These are phyloP conservation scores for Raffaelea deltoideospora DNA, from an alignment of 2,329 filamentous ascomycete species.

Conservation along the genomic window DNA sequence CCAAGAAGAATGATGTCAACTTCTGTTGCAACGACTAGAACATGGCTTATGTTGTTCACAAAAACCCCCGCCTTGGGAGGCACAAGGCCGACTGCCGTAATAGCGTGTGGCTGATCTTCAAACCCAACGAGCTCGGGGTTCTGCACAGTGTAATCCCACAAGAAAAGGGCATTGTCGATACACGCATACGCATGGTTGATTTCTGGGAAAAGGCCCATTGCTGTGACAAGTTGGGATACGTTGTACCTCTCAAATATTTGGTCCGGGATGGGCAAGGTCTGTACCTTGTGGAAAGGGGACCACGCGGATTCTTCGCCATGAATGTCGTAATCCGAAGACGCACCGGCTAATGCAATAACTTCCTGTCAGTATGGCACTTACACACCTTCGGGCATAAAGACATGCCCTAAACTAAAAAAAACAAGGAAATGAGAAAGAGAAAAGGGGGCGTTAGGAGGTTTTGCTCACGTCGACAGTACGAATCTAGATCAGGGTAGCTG, in stretches of 20 bases:
- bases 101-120: slow-evolving; percentile 76
- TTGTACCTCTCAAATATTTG: slow-evolving; percentile 89
- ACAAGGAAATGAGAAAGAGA: not conserved
- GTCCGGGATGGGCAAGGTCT: slow-evolving; percentile 81
- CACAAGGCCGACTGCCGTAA: slow-evolving; percentile 80
- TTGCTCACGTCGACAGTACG: slow-evolving; percentile 72
- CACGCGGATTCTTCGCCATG: slow-evolving; percentile 52
- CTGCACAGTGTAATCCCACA: slow-evolving; percentile 95
- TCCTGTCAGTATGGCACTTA: too few species aligned
- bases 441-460: too few species aligned
- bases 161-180: slow-evolving; percentile 88
- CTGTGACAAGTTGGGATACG: slow-evolving; percentile 68
- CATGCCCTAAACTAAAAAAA: not conserved
- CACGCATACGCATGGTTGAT: slow-evolving; percentile 91
- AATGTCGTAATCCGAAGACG: slow-evolving; percentile 84
- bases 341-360: slow-evolving; percentile 73
- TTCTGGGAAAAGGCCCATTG: slow-evolving; percentile 89
- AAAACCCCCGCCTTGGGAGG: slow-evolving; percentile 80
- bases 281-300: slow-evolving; percentile 78
- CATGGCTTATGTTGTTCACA: slow-evolving; percentile 66
- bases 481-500: slow-evolving; percentile 77
- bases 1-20: slow-evolving; percentile 79
- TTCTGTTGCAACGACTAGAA: slow-evolving; percentile 78
- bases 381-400: too few species aligned
- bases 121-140: slow-evolving; percentile 84